phyloP scores from a whole-genome alignment of 2,329 filamentous ascomycete genomes.

The Ceratocystis albifundus region DNA sequence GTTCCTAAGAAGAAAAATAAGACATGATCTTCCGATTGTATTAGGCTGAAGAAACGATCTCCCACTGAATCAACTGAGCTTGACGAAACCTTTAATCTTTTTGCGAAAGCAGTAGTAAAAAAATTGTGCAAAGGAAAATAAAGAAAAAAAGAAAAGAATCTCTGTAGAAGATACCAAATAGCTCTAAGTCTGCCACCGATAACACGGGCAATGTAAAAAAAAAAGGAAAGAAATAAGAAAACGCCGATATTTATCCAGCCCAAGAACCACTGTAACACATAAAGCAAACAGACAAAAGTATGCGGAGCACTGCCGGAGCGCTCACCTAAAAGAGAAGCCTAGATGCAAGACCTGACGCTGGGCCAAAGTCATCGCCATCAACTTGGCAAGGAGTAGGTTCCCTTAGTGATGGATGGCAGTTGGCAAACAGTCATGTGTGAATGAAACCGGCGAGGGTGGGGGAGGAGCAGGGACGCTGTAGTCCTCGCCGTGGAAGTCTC shows the following conservation, averaged over 20 bases:
- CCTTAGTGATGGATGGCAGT: conserved; percentile 10
- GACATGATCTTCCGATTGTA: not conserved
- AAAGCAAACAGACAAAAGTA: conserved; percentile 13
- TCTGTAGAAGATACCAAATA: not conserved
- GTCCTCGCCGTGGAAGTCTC: conserved; percentile 45
- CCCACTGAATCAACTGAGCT: not conserved
- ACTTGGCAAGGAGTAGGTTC: not conserved
- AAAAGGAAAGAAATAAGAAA: conserved; percentile 3
- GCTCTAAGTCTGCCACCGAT: not conserved
- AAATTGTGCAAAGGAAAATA: not conserved
- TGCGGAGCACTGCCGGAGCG: conserved; percentile 10
- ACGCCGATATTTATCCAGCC: conserved; percentile 11
- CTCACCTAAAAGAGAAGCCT: not conserved
- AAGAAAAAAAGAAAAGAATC: not conserved
- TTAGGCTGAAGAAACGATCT: not conserved
- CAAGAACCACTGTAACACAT: not conserved
- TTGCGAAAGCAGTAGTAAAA: not conserved
- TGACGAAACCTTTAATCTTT: not conserved
- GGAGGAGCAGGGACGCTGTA: conserved; percentile 55
- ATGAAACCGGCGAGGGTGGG: conserved; percentile 52
- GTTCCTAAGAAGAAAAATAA: conserved; percentile 5
- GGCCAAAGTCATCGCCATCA: not conserved
- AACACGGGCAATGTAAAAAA: not conserved
- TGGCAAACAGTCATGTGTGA: conserved; percentile 33
- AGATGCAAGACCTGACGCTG: not conserved